Evolutionary conservation across 495 filamentous ascomycete genomes (phyloP).

Genomic region (Cercophora scortea): DNA sequence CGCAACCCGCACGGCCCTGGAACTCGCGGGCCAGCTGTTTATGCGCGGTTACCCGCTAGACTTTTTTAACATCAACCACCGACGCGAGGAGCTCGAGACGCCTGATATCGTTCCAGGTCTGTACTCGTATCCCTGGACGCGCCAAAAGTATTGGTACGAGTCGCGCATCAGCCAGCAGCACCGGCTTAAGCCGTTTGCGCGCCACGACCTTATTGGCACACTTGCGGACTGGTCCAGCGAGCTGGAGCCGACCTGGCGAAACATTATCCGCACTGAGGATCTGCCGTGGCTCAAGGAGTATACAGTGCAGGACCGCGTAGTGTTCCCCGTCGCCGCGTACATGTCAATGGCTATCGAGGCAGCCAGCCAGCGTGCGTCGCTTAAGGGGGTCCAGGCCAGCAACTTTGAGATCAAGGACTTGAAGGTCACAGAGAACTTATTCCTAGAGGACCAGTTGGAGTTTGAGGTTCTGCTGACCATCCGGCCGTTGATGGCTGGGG

Average conservation of each 20-base stretch:
- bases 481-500: constrained; percentile 10
- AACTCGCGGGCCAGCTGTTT: constrained; percentile 33
- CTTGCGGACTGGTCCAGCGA: constrained; percentile 30
- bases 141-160: constrained; percentile 40
- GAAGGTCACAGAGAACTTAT: constrained; percentile 13
- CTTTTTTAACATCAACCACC: constrained; percentile 28
- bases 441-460: constrained; percentile 17
- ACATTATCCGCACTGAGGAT: constrained; percentile 33
- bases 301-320: constrained; percentile 24
- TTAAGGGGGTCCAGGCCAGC: constrained; percentile 20
- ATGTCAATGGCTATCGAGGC: constrained; percentile 44
- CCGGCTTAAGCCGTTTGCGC: constrained; percentile 34
- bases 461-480: constrained; percentile 20
- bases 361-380: constrained; percentile 7
- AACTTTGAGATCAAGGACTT: constrained; percentile 17
- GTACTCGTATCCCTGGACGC: constrained; percentile 46
- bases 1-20: constrained; percentile 28
- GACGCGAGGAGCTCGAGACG: constrained; percentile 21
- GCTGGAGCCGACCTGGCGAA: constrained; percentile 44
- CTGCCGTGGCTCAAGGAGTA: constrained; percentile 45
- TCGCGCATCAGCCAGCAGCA: constrained; percentile 36
- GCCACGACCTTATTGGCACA: constrained; percentile 43
- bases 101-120: constrained; percentile 38
- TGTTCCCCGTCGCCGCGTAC: constrained; percentile 42
- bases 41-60: constrained; percentile 25